Conservation (phyloP, 352 stramenopile species). For the Phytophthora constricta region DNA sequence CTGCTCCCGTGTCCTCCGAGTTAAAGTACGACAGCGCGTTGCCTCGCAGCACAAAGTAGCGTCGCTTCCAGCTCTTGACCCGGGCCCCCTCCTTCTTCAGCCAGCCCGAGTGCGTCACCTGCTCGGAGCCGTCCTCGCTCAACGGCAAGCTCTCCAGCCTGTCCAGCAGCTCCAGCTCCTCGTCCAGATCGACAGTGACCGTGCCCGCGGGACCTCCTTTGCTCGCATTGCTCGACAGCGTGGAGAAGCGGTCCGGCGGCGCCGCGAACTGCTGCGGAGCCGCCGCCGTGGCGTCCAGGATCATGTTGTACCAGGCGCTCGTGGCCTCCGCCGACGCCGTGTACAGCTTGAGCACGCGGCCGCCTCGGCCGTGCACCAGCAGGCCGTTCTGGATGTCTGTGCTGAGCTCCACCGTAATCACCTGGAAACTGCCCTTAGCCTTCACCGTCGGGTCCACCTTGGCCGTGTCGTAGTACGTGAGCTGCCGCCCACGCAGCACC, state of each 20-base stretch:
- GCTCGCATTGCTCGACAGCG: conserved; percentile 40
- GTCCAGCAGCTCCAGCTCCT: conserved; percentile 61
- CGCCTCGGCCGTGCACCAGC: conserved; percentile 78
- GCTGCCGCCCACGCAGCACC: conserved; percentile 77
- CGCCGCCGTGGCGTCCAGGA: conserved; percentile 63
- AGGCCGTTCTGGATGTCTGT: conserved; percentile 85
- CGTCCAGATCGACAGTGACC: conserved; percentile 48
- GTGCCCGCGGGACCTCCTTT: conserved; percentile 2
- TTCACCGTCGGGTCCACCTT: conserved; percentile 62
- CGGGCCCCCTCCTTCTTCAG: conserved; percentile 80
- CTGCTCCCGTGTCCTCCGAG: conserved; percentile 71
- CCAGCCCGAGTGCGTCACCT: conserved; percentile 79
- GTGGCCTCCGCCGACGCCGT: conserved; percentile 79
- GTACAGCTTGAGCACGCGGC: conserved; percentile 88
- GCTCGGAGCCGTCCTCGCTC: conserved; percentile 43
- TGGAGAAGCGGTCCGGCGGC: conserved; percentile 47
- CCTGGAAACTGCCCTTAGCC: conserved; percentile 82
- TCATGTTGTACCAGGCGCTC: conserved; percentile 76
- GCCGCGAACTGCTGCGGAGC: conserved; percentile 29
- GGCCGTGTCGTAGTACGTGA: conserved; percentile 87
- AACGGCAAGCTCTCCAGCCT: conserved; percentile 62
- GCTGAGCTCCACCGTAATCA: conserved; percentile 86
- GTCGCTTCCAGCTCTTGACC: conserved; percentile 84
- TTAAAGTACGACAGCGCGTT: conserved; percentile 87
- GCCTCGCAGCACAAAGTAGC: conserved; percentile 80